Evolutionary conservation across 805 yeast species (phyloP).

Genomic region (Lipomyces yamanashiensis): DNA sequence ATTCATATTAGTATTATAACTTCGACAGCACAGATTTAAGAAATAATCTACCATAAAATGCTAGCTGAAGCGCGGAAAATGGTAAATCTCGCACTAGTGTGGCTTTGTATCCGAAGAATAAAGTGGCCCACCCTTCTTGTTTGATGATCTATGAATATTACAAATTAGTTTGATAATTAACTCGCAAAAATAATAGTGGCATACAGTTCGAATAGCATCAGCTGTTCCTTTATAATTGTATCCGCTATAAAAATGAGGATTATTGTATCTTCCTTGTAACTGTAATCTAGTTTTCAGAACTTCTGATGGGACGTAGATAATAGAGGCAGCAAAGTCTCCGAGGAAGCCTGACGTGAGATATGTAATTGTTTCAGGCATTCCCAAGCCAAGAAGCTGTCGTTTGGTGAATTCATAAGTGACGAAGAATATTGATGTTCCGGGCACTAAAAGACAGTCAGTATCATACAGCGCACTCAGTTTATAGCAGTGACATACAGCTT

Average conservation of each 20-base stretch:
- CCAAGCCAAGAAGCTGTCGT: slow-evolving; percentile 65
- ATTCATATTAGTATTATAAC: no score
- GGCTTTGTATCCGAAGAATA: slow-evolving; percentile 92
- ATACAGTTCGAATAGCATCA: slow-evolving; percentile 64
- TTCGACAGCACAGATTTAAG: no score
- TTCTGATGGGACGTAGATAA: slow-evolving; percentile 93
- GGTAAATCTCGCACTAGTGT: slow-evolving; percentile 92
- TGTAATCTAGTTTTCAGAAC: slow-evolving; percentile 92
- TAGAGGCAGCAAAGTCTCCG: slow-evolving; percentile 90
- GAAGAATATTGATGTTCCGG: slow-evolving; percentile 92
- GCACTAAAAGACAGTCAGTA: slow-evolving; percentile 52
- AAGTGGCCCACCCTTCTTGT: slow-evolving; percentile 73
- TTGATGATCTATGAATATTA: slow-evolving; percentile 50
- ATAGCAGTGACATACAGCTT: slow-evolving; percentile 46
- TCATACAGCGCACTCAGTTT: background rate
- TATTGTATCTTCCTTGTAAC: slow-evolving; percentile 85
- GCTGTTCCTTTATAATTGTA: slow-evolving; percentile 80
- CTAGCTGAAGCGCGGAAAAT: slow-evolving; percentile 92
- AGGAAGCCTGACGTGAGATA: slow-evolving; percentile 84
- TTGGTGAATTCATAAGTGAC: slow-evolving; percentile 86
- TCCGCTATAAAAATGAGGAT: slow-evolving; percentile 76
- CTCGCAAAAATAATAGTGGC: background rate
- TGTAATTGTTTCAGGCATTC: slow-evolving; percentile 75
- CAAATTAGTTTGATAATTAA: background rate
- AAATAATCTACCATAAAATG: slow-evolving; percentile 75